phyloP scores from a whole-genome alignment of 148 eudicot genomes.

The Chenopodium album region DNA sequence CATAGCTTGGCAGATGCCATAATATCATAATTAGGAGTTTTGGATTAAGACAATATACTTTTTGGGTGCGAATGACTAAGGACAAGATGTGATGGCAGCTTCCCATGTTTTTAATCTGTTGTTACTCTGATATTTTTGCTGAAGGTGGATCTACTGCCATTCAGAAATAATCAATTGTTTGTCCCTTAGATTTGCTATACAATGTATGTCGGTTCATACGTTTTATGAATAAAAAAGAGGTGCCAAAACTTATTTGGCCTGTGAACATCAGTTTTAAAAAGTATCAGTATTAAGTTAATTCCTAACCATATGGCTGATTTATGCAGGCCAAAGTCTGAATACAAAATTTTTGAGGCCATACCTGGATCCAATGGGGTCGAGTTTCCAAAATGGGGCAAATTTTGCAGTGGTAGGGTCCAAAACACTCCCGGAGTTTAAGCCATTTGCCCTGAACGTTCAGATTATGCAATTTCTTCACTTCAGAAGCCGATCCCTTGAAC shows the following conservation, averaged over 20 bases:
- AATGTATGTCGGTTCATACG: neutral
- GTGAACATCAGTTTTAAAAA: neutral
- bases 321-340: slow-evolving; percentile 74
- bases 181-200: neutral
- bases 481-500: slow-evolving; percentile 65
- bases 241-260: neutral
- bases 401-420: slow-evolving; percentile 82
- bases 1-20: neutral
- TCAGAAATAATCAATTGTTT: neutral
- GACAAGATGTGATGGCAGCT: neutral
- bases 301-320: slow-evolving; percentile 15
- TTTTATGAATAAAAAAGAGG: neutral
- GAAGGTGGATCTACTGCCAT: slow-evolving; percentile 6
- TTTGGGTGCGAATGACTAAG: neutral
- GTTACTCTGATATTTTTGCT: neutral
- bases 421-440: slow-evolving; percentile 64
- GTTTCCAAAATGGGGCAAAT: slow-evolving; percentile 73
- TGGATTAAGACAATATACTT: neutral
- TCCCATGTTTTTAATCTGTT: neutral
- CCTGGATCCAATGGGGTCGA: slow-evolving; percentile 70
- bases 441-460: slow-evolving; percentile 72
- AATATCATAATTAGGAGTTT: neutral
- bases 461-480: slow-evolving; percentile 77
- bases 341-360: slow-evolving; percentile 63
- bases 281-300: neutral